Base-by-base conservation (phyloP, 2,329 filamentous ascomycete species). In the Xylaria arbuscula region DNA sequence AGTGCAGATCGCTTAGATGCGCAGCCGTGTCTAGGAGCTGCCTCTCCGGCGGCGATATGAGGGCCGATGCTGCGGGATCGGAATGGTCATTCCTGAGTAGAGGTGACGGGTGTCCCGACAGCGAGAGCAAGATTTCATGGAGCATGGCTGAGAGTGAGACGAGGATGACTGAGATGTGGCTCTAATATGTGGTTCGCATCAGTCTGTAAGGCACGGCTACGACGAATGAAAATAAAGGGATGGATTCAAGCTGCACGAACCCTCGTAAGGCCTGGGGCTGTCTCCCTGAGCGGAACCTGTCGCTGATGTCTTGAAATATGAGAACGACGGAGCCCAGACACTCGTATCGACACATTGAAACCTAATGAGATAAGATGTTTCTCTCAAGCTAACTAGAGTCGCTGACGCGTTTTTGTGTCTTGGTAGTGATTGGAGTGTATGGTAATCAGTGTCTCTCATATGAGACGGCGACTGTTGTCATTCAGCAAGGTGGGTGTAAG, bases 81-180 rank as follows among this genome's bases (percentile, higher is more conserved):
- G 84, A 80, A 75, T 75, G 74, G 71, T 83, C 79, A 74, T 82
- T 78, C 79, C 88, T 87, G 83, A 98, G 92, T 78, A 98, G 88
- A 73, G 94, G 92, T 72, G 95, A 98, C 72, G 93, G 92, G 82
- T 98, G 93, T 74, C 96, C 95, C 76, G 94, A 97, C 81, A 98
- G 90, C 80, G 94, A 95, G 81, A 99, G 91, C 81, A 98, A 90
- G 83, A 99, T 93, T 86, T 99, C 96, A 88, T 98, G 96, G 80
- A 99, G 92, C 96, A 99, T 99, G 73, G 73, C 74, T 73, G 62
- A 57, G 70, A 45, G 53, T 66, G 50, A 55, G 70, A 69, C 34
- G 48, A 36, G n/a, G 40, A 45, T 17, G 40, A 45, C 17, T 11
- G 40, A 17, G 40, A 38, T 8, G 54, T 72, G 58, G 36, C 38